A percentile compares a stretch with the other conserved stretches of the same genome.
These are phyloP conservation scores for Pichia sp. DNA, from an alignment of 1,139 yeast genomes.

Conservation along the genomic window DNA sequence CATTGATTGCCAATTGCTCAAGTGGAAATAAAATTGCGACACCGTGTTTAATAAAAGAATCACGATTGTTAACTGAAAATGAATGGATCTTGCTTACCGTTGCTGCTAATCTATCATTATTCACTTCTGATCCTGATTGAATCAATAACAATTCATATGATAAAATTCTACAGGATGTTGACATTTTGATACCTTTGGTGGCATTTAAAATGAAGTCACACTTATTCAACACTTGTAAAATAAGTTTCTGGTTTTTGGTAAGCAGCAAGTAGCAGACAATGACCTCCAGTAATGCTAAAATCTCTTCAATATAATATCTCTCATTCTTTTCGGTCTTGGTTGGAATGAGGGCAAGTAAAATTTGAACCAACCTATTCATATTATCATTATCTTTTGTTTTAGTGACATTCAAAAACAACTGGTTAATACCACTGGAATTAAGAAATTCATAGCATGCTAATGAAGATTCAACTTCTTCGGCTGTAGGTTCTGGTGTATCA, in stretches of 20 bases:
- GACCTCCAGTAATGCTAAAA: constrained; percentile 47
- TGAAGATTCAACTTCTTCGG: constrained; percentile 84
- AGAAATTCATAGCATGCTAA: constrained; percentile 77
- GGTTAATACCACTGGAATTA: constrained; percentile 51
- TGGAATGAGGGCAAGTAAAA: constrained; percentile 26
- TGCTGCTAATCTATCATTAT: constrained; percentile 18
- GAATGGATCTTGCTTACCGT: constrained; percentile 25
- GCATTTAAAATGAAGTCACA: constrained; percentile 18
- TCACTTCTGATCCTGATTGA: constrained; percentile 25
- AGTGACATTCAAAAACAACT: constrained; percentile 37
- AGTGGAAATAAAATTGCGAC: constrained; percentile 45
- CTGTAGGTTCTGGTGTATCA: constrained; percentile 85
- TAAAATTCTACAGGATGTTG: constrained; percentile 18
- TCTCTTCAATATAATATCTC: constrained; percentile 45
- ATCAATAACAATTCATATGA: constrained; percentile 37
- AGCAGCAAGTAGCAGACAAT: constrained; percentile 43
- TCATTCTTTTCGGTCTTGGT: constrained; percentile 30
- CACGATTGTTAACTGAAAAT: constrained; percentile 29
- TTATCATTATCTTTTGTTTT: constrained; percentile 24
- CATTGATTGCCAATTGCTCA: constrained; percentile 38
- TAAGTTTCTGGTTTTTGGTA: constrained; percentile 32
- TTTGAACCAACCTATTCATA: constrained; percentile 25
- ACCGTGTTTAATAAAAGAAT: constrained; percentile 38
- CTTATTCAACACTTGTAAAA: constrained; percentile 16
- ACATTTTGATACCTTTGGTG: constrained; percentile 12